Conservation (phyloP, 805 yeast genomes). For the Zygoascus biomembranicola region DNA sequence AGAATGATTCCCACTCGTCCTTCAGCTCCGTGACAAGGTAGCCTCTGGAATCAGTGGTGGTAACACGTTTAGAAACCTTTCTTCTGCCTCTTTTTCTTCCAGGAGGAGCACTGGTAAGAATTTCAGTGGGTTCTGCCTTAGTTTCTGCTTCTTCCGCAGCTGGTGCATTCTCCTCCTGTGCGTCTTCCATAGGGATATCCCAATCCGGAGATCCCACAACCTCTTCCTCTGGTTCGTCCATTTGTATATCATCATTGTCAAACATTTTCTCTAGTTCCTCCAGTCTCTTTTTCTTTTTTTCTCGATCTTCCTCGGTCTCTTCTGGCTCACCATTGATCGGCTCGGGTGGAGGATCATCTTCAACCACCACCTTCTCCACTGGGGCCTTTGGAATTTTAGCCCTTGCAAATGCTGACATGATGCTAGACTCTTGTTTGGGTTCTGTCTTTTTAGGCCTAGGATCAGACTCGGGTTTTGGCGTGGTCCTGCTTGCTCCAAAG, state of each 20-base stretch:
- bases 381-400: slow-evolving; percentile 10
- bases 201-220: not conserved
- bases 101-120: not conserved
- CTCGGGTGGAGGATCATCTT: slow-evolving; percentile 9
- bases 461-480: not conserved
- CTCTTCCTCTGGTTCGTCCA: not conserved
- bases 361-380: slow-evolving; percentile 11
- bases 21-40: slow-evolving; percentile 11
- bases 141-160: slow-evolving; percentile 1
- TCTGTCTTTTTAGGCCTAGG: not conserved
- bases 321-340: slow-evolving; percentile 11
- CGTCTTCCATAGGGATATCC: slow-evolving; percentile 4
- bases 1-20: slow-evolving; percentile 13
- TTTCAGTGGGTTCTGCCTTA: slow-evolving; percentile 1
- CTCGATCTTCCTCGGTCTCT: not conserved
- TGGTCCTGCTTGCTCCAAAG: not conserved
- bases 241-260: slow-evolving; percentile 6
- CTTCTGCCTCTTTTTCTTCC: slow-evolving; percentile 4
- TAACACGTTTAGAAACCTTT: slow-evolving; percentile 11
- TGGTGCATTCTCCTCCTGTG: not conserved
- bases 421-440: not conserved
- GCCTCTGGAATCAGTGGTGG: slow-evolving; percentile 10
- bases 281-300: slow-evolving; percentile 4
- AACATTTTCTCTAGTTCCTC: slow-evolving; percentile 12
- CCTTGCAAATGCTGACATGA: slow-evolving; percentile 10